A percentile compares a stretch with the other conserved stretches of the same genome.
These are phyloP conservation scores for Coriolopsis trogii DNA, from an alignment of 1,284 basidiomycete species.

Conservation along the genomic window DNA sequence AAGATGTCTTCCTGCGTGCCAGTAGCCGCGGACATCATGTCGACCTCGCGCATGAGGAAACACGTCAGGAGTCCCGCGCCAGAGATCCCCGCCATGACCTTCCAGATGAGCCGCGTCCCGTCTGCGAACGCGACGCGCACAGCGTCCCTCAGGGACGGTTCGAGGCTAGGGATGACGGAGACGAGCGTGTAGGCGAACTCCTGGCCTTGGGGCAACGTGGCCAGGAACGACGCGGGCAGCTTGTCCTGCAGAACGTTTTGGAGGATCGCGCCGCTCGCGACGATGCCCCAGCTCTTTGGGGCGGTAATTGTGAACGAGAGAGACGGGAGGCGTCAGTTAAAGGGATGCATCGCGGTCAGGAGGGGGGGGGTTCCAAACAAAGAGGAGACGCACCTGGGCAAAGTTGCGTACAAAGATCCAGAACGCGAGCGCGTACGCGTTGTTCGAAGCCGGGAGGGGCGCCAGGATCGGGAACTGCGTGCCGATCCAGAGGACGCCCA, in stretches of 20 bases:
- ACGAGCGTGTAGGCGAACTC: slow-evolving; percentile 24
- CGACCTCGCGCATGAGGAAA: slow-evolving; percentile 17
- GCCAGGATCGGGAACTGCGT: slow-evolving; percentile 39
- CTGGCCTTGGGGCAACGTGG: slow-evolving; percentile 12
- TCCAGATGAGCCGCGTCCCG: slow-evolving; percentile 17
- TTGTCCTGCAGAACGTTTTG: slow-evolving; percentile 16
- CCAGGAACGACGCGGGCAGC: slow-evolving; percentile 16
- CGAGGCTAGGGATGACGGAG: slow-evolving; percentile 8
- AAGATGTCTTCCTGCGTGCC: no score
- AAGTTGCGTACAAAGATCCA: slow-evolving; percentile 35
- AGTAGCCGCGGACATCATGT: no score
- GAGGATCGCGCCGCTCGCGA: slow-evolving; percentile 19
- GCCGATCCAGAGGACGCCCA: slow-evolving; percentile 23
- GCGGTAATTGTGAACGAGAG: no score
- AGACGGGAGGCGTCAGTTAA: background rate
- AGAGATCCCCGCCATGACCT: slow-evolving; percentile 15
- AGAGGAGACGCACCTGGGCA: slow-evolving; percentile 17
- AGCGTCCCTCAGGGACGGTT: slow-evolving; percentile 9
- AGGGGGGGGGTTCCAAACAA: background rate
- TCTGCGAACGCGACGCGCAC: slow-evolving; percentile 23
- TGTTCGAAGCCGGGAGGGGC: slow-evolving; percentile 34
- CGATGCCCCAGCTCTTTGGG: slow-evolving; percentile 22
- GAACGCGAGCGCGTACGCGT: slow-evolving; percentile 36
- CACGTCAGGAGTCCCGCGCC: slow-evolving; percentile 14
- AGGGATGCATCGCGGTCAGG: background rate